Evolutionary conservation across 192 early-diverging fungal species (phyloP).

Genomic region (Geranomyces variabilis): DNA sequence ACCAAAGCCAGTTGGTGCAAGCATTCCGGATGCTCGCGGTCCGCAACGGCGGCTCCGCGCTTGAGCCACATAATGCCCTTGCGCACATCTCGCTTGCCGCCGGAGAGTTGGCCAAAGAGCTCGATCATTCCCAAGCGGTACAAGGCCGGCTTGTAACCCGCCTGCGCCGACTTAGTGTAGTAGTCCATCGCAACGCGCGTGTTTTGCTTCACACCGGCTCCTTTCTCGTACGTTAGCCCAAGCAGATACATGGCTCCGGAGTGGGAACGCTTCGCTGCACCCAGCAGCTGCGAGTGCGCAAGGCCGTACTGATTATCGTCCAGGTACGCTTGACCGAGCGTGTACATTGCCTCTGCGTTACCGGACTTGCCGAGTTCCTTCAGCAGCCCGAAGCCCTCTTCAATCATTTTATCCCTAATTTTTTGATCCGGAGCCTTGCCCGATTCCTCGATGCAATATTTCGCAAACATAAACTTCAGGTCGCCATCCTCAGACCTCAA

Average conservation of each 20-base stretch:
- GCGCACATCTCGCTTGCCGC: constrained; percentile 64
- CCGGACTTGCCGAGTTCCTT: constrained; percentile 60
- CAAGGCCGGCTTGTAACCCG: constrained; percentile 65
- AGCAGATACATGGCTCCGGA: constrained; percentile 68
- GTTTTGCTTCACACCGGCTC: constrained; percentile 63
- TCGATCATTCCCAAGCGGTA: constrained; percentile 77
- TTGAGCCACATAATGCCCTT: constrained; percentile 82
- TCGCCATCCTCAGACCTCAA: constrained; percentile 66
- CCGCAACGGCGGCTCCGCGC: constrained; percentile 70
- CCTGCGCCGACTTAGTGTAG: constrained; percentile 72
- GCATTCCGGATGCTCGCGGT: constrained; percentile 64
- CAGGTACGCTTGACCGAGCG: constrained; percentile 43
- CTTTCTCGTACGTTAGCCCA: constrained; percentile 68
- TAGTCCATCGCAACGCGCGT: constrained; percentile 66
- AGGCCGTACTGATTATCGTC: constrained; percentile 59
- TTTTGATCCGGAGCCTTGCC: constrained; percentile 8
- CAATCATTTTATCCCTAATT: constrained; percentile 53
- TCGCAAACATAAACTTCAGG: constrained; percentile 71
- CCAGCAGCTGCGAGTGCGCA: constrained; percentile 73
- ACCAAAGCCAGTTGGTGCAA: constrained; percentile 75
- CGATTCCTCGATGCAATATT: constrained; percentile 30
- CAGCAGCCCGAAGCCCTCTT: constrained; percentile 70
- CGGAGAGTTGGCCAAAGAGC: constrained; percentile 71
- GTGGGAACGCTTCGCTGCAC: constrained; percentile 72
- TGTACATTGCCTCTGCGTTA: constrained; percentile 68